A percentile compares a stretch with the other conserved stretches of the same genome.
These are phyloP conservation scores for Didymella glomerata DNA, from an alignment of 2,329 filamentous ascomycete species.

Conservation along the genomic window DNA sequence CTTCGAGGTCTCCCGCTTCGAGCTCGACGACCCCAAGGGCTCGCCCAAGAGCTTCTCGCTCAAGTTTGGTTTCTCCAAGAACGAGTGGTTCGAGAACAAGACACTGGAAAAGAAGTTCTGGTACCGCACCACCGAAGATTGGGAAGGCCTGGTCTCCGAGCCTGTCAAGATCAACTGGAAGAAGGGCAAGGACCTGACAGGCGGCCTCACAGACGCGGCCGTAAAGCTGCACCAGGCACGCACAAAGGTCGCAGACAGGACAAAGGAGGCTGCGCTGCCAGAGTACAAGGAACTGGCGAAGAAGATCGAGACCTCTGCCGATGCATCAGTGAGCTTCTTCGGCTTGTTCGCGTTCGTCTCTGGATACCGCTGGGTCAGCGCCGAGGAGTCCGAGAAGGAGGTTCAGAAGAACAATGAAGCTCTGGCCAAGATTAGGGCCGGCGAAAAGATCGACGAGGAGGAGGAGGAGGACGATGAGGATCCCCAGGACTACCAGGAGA, in stretches of 20 bases:
- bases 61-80: conserved; percentile 79
- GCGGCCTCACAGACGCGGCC: conserved; percentile 78
- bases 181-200: conserved; percentile 79
- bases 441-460: conserved; percentile 50
- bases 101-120: conserved; percentile 92
- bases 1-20: conserved; percentile 80
- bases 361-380: conserved; percentile 71
- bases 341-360: conserved; percentile 81
- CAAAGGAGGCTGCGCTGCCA: conserved; percentile 63
- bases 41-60: conserved; percentile 79
- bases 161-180: conserved; percentile 86
- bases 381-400: conserved; percentile 74
- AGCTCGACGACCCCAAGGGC: conserved; percentile 72
- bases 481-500: conserved; percentile 70
- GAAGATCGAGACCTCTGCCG: conserved; percentile 65
- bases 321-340: conserved; percentile 81
- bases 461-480: conserved; percentile 66
- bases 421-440: conserved; percentile 56
- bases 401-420: conserved; percentile 67
- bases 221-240: conserved; percentile 73
- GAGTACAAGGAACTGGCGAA: conserved; percentile 64
- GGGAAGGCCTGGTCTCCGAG: conserved; percentile 82
- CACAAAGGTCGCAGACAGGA: conserved; percentile 54
- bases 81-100: conserved; percentile 81
- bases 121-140: conserved; percentile 75